Evolutionary conservation across 345 rosid species (phyloP), one percentile per base, ranked within the genome.

Genomic region (Gossypioides kirkii): DNA sequence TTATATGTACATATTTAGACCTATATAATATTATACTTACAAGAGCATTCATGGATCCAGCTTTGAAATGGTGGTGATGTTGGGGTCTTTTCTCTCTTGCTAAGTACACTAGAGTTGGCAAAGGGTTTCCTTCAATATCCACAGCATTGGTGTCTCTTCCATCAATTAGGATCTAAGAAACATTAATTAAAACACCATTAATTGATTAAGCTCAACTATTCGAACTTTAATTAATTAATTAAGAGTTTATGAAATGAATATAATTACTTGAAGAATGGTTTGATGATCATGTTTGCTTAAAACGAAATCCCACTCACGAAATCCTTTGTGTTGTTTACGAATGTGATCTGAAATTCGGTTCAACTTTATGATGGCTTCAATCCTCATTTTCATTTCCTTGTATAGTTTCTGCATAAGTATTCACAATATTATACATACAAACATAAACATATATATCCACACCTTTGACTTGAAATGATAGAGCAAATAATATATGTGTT

Each of bases 241-340:
- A 8, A 53, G 22, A 55, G 28, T 22, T 55, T 55, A 9, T 28
- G 10, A 7, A 32, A 63, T 10, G n/a, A 41, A 10, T 38, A 16
- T 38, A 16, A n/a, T 62, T 63, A 63, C 68, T 41, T 41, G 68
- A n/a, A 63, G 16, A 63, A 63, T 63, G 49, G 68, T 18, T 63
- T 41, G 68, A 41, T 63, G 68, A 41, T 63, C 68, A 41, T 1
- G 49, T 18, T 41, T 41, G 47, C 68, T 41, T 41, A 47, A 63
- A 63, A 38, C 66, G 0, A 63, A 63, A 8, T 63, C 50, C 68
- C 68, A 63, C 17, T 61, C 65, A 61, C 45, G 65, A 16, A 61
- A 61, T 28, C 43, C 65, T 28, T 61, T 61, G 22, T 41, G 68
- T 18, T 38, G 49, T 18, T 41, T 63, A 10, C 50, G 49, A n/a